A percentile compares a stretch with the other conserved stretches of the same genome.
Evolutionary conservation across 306 rosid genomes (phyloP).

Genomic region (Mimosa bimucronata): DNA sequence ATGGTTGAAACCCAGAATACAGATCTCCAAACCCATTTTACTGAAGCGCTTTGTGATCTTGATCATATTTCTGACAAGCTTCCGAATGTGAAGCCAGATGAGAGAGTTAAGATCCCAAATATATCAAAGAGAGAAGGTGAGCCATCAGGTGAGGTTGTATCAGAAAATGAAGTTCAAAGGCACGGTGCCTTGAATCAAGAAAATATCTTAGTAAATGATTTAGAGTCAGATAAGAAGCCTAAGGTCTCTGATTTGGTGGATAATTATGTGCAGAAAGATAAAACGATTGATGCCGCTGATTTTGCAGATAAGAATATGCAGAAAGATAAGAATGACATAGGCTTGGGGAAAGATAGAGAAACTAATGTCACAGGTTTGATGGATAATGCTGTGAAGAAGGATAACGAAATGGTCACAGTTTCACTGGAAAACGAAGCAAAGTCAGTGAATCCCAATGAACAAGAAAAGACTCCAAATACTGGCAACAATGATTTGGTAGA

Average conservation of each 20-base stretch:
- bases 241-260: constrained; percentile 9
- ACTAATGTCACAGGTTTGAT: constrained; percentile 22
- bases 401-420: neutral
- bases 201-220: constrained; percentile 30
- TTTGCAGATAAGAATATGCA: constrained; percentile 27
- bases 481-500: constrained; percentile 34
- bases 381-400: constrained; percentile 19
- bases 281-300: constrained; percentile 27
- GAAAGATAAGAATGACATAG: constrained; percentile 25
- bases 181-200: constrained; percentile 39
- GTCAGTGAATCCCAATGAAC: neutral
- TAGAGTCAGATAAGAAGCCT: constrained; percentile 35
- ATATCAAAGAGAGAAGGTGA: constrained; percentile 31
- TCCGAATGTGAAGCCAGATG: constrained; percentile 49
- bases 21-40: constrained; percentile 64
- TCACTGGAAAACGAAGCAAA: neutral
- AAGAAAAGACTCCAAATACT: neutral
- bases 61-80: constrained; percentile 62
- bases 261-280: too few relatives aligned
- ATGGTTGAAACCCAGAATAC: constrained; percentile 58
- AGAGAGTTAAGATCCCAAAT: constrained; percentile 8
- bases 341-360: constrained; percentile 23
- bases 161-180: constrained; percentile 33
- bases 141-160: constrained; percentile 35
- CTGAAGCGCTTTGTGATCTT: constrained; percentile 60